These are phyloP conservation scores for Exophiala xenobiotica DNA, from an alignment of 2,329 filamentous ascomycete genomes.

Conservation along the genomic window DNA sequence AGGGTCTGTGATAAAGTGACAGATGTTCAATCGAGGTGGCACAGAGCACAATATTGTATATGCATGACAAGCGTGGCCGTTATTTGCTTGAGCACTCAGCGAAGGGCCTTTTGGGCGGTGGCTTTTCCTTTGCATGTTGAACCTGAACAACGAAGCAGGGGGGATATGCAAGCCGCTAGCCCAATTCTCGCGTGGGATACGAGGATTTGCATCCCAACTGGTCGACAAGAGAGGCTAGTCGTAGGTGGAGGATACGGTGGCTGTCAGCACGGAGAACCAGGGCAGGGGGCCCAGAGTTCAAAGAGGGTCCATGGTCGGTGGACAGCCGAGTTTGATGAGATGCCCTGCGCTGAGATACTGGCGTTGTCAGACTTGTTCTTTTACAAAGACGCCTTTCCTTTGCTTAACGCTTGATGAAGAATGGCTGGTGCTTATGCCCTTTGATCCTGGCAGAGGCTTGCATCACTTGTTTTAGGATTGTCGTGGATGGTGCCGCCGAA, in stretches of 20 bases:
- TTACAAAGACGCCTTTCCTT: too few relatives aligned
- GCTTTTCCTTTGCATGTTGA: constrained; percentile 2
- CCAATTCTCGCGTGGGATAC: constrained; percentile 19
- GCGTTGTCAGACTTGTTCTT: too few relatives aligned
- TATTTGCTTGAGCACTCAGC: constrained; percentile 1
- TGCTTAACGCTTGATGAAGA: too few relatives aligned
- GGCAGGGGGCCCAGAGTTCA: not conserved
- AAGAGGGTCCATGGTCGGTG: not conserved
- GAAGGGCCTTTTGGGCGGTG: constrained; percentile 6
- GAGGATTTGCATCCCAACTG: constrained; percentile 3
- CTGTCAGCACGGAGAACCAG: constrained; percentile 1
- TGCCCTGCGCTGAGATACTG: not conserved
- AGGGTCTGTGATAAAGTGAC: constrained; percentile 12
- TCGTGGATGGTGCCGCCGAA: not conserved
- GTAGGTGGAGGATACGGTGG: not conserved
- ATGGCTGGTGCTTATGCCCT: constrained; percentile 2
- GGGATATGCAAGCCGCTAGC: constrained; percentile 1
- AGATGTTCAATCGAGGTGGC: constrained; percentile 8
- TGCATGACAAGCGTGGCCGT: constrained; percentile 12
- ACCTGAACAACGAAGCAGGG: not conserved
- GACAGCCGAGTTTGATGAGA: not conserved
- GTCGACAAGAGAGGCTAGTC: not conserved
- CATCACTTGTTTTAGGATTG: not conserved
- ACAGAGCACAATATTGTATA: constrained; percentile 16
- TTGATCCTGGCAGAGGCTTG: not conserved